A percentile compares a stretch with the other conserved stretches of the same genome.
Conservation (phyloP, 108 stramenopile genomes). For the Cyclotella distinguenda region DNA sequence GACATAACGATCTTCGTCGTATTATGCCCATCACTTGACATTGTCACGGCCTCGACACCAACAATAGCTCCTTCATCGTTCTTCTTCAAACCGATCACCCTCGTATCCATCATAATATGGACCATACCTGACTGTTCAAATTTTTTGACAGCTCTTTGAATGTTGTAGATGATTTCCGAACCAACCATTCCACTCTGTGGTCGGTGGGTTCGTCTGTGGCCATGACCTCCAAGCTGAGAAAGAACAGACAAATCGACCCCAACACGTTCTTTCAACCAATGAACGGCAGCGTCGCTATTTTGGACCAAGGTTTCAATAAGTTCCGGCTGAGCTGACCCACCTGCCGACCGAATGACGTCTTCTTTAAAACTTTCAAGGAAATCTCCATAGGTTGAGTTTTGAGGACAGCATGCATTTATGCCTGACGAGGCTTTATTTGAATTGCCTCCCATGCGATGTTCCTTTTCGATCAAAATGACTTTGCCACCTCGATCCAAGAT, state of each 20-base stretch:
- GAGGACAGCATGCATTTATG: constrained; percentile 86
- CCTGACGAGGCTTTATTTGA: constrained; percentile 93
- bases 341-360: constrained; percentile 84
- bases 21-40: constrained; percentile 17
- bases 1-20: constrained; percentile 45
- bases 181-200: constrained; percentile 89
- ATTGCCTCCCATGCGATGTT: constrained; percentile 87
- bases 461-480: constrained; percentile 87
- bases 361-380: constrained; percentile 69
- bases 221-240: constrained; percentile 90
- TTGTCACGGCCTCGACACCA: constrained; percentile 52
- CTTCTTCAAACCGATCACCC: constrained; percentile 59
- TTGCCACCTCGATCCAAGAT: constrained; percentile 85
- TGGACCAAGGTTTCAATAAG: constrained; percentile 74
- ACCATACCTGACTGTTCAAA: constrained; percentile 78
- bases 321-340: constrained; percentile 55
- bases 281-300: constrained; percentile 75
- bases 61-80: constrained; percentile 60
- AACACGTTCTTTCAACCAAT: constrained; percentile 78
- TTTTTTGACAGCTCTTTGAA: constrained; percentile 77
- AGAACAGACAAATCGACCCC: constrained; percentile 82
- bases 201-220: constrained; percentile 82
- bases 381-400: constrained; percentile 64
- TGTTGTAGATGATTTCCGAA: constrained; percentile 83
- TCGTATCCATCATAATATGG: constrained; percentile 71